Conservation (phyloP, 2,329 filamentous ascomycete species). For the Ceratocystis lukuohia region DNA sequence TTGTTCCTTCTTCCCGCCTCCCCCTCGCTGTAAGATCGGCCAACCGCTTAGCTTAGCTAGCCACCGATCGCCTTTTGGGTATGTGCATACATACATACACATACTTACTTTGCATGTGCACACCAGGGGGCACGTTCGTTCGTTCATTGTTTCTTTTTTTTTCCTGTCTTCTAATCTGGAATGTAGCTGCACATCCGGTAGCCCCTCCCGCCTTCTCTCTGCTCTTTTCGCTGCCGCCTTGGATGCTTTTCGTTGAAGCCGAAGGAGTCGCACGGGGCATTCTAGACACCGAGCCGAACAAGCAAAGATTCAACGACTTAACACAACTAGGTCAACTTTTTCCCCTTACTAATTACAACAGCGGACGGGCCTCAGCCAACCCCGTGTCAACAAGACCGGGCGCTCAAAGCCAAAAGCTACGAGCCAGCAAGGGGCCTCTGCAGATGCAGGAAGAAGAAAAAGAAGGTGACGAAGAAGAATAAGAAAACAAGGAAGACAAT, state of each 20-base stretch:
- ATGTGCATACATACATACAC: background rate
- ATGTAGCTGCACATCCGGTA: background rate
- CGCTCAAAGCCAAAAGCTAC: background rate
- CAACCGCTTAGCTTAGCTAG: background rate
- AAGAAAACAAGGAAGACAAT: background rate
- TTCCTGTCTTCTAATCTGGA: background rate
- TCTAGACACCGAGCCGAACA: background rate
- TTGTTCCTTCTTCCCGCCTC: no score
- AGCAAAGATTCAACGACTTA: background rate
- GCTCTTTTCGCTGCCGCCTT: no score
- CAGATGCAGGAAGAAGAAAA: background rate
- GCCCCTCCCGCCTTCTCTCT: background rate
- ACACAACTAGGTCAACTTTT: background rate
- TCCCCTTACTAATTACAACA: background rate
- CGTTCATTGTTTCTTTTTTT: no score
- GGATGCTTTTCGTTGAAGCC: slow-evolving; percentile 1
- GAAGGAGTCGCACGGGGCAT: background rate
- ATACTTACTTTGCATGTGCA: background rate
- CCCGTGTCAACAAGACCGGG: background rate
- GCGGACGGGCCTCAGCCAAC: background rate
- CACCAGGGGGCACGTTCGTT: background rate
- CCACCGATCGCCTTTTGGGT: background rate
- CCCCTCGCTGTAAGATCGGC: background rate
- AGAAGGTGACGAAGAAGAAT: background rate
- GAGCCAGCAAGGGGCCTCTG: background rate